Evolutionary conservation across 2,329 filamentous ascomycete species (phyloP).

Genomic region (Cladophialophora immunda): DNA sequence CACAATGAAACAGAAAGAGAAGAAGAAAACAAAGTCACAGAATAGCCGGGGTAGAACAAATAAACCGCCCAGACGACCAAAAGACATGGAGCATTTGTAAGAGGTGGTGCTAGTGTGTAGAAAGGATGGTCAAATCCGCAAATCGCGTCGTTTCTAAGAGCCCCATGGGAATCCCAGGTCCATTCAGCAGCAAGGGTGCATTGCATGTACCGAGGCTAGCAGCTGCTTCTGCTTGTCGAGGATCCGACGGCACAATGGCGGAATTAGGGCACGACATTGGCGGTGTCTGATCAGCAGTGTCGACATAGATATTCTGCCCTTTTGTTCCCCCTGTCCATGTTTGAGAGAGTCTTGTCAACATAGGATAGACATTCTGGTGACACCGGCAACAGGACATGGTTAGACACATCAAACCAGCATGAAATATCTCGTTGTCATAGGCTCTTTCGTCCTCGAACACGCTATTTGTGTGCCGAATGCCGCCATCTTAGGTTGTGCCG

Average conservation of each 20-base stretch:
- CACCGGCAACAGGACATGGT: background rate
- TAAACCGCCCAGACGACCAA: background rate
- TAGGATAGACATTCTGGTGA: background rate
- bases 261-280: background rate
- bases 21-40: background rate
- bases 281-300: background rate
- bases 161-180: conserved; percentile 1
- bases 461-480: background rate
- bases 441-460: background rate
- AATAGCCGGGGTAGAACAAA: background rate
- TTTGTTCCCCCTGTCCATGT: background rate
- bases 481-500: background rate
- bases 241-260: conserved; percentile 1
- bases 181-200: background rate
- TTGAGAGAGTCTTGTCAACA: background rate
- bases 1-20: background rate
- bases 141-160: background rate
- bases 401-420: too few species aligned
- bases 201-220: conserved; percentile 7
- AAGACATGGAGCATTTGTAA: conserved; percentile 3
- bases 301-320: background rate
- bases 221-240: background rate
- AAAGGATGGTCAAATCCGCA: conserved; percentile 2
- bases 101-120: background rate
- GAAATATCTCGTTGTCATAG: background rate